These are phyloP conservation scores for Dalechampia spathulata DNA, from an alignment of 441 rosid species.

Conservation along the genomic window DNA sequence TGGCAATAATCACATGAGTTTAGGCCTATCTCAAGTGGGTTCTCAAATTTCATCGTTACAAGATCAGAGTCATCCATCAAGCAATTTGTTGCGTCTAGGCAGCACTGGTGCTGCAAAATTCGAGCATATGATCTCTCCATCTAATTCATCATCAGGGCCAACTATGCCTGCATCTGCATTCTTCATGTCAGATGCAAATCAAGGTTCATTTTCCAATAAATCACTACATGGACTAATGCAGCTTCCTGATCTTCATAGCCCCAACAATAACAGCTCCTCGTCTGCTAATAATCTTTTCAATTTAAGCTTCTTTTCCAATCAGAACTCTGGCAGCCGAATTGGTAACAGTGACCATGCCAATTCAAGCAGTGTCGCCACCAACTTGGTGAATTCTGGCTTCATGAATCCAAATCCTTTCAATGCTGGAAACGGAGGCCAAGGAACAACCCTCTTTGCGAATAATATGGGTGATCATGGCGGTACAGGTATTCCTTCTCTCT, in stretches of 20 bases:
- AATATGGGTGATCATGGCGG: slow-evolving; percentile 27
- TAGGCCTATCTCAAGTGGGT: slow-evolving; percentile 38
- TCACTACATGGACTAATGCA: slow-evolving; percentile 42
- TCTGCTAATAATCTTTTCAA: slow-evolving; percentile 36
- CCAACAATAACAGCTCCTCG: slow-evolving; percentile 14
- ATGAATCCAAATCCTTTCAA: slow-evolving; percentile 27
- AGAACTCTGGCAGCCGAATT: slow-evolving; percentile 14
- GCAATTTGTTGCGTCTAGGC: slow-evolving; percentile 31
- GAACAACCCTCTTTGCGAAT: slow-evolving; percentile 20
- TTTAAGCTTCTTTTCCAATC: slow-evolving; percentile 33
- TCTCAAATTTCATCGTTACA: slow-evolving; percentile 33
- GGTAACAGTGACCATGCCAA: slow-evolving; percentile 18
- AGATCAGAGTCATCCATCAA: slow-evolving; percentile 27
- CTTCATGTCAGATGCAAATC: slow-evolving; percentile 29
- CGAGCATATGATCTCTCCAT: slow-evolving; percentile 37
- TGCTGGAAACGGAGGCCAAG: slow-evolving; percentile 22
- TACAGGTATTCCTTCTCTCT: slow-evolving; percentile 23
- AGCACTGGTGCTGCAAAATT: slow-evolving; percentile 26
- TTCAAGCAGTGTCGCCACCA: slow-evolving; percentile 11
- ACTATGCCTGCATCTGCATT: slow-evolving; percentile 23
- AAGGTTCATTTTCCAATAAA: slow-evolving; percentile 24
- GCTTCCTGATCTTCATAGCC: slow-evolving; percentile 39
- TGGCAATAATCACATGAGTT: slow-evolving; percentile 34
- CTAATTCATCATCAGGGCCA: slow-evolving; percentile 22
- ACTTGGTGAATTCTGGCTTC: slow-evolving; percentile 25